Evolutionary conservation across 2,329 filamentous ascomycete genomes (phyloP).

Genomic region (Fusarium albidum): DNA sequence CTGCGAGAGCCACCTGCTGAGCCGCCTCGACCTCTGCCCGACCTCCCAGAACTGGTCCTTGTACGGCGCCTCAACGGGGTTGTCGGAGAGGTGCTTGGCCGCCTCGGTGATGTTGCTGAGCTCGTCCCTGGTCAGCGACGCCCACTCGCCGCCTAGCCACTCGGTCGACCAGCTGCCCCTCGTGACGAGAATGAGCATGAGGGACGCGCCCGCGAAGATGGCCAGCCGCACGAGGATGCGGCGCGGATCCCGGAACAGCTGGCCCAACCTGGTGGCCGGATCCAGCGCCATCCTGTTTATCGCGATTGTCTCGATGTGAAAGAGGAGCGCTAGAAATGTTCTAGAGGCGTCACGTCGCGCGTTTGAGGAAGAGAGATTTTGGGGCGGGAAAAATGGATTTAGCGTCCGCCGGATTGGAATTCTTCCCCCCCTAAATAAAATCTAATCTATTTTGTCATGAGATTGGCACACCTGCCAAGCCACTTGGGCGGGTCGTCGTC

Average conservation of each 20-base stretch:
- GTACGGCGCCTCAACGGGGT: slow-evolving; percentile 38
- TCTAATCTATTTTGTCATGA: too few species aligned
- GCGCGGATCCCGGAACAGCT: slow-evolving; percentile 4
- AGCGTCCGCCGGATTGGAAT: too few species aligned
- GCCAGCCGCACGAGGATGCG: background rate
- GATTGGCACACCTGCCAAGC: too few species aligned
- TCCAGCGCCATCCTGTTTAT: too few species aligned
- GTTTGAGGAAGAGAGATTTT: too few species aligned
- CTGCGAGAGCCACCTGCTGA: slow-evolving; percentile 21
- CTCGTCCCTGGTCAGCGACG: background rate
- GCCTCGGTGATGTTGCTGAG: slow-evolving; percentile 3
- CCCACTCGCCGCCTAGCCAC: background rate
- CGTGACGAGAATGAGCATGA: background rate
- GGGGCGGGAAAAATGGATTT: too few species aligned
- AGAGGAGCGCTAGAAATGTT: too few species aligned
- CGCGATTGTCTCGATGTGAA: too few species aligned
- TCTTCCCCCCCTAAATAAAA: too few species aligned
- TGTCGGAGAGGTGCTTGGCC: slow-evolving; percentile 29
- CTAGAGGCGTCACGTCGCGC: too few species aligned
- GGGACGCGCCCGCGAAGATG: slow-evolving; percentile 4
- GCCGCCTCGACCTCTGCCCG: slow-evolving; percentile 35
- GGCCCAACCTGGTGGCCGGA: too few species aligned
- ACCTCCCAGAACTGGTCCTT: slow-evolving; percentile 43
- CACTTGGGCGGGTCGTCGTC: too few species aligned
- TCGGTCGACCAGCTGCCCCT: slow-evolving; percentile 3